phyloP scores from a whole-genome alignment of 176 grass and related monocot species.

The Panicum miliaceum region DNA sequence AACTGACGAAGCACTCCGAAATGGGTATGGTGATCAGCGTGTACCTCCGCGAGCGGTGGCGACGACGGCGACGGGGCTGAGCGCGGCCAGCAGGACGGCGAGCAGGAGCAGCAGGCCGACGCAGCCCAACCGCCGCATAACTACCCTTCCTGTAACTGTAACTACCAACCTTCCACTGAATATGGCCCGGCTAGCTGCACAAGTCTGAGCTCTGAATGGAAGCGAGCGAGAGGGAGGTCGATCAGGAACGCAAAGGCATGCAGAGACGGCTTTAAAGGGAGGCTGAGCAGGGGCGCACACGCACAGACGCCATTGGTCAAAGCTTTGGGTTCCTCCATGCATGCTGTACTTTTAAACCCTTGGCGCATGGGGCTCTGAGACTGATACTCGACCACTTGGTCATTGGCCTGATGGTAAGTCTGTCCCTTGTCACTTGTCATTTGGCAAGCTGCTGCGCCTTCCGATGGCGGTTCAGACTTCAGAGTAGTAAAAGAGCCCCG shows the following conservation, averaged over 20 bases:
- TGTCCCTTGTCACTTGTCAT: constrained; percentile 39
- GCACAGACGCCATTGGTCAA: constrained; percentile 47
- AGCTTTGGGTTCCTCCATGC: constrained; percentile 23
- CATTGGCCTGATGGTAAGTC: constrained; percentile 16
- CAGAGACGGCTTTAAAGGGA: constrained; percentile 30
- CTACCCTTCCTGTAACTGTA: neutral
- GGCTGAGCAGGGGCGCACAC: neutral
- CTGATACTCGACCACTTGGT: constrained; percentile 17
- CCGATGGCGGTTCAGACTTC: constrained; percentile 35
- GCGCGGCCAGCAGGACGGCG: neutral
- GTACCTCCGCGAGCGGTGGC: constrained; percentile 52
- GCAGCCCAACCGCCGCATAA: constrained; percentile 36
- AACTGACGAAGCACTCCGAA: neutral
- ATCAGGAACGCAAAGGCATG: neutral
- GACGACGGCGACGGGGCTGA: constrained; percentile 17
- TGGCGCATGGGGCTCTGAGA: neutral
- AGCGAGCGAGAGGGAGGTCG: neutral
- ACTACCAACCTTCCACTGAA: neutral
- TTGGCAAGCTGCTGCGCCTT: constrained; percentile 30
- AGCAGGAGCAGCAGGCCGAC: constrained; percentile 30
- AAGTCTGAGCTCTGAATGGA: neutral
- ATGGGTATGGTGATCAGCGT: neutral
- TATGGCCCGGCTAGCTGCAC: neutral
- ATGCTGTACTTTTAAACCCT: constrained; percentile 17
- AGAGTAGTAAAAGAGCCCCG: constrained; percentile 3